Conservation (phyloP, 2,329 filamentous ascomycete species). For the Claviceps paspali region DNA sequence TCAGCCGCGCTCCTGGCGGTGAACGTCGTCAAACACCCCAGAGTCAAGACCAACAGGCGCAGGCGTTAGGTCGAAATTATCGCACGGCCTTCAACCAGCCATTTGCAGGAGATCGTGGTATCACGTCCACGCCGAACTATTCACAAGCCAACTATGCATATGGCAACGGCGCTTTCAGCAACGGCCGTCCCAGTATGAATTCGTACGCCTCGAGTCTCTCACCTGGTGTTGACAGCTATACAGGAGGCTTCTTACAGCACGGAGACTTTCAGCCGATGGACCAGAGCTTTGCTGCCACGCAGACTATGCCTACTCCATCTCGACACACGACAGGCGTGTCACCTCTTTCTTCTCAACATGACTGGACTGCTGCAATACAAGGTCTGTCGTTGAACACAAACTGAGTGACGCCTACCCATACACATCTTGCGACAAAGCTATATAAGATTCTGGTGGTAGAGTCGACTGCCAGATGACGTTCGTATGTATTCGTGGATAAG, state of each 20-base stretch:
- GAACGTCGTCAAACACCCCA: conserved; percentile 37
- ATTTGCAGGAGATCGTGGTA: conserved; percentile 27
- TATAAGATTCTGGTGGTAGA: neutral
- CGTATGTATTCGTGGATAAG: neutral
- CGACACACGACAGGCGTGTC: conserved; percentile 24
- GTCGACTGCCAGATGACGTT: neutral
- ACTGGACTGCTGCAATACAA: conserved; percentile 53
- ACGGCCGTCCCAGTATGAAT: conserved; percentile 13
- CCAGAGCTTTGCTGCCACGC: conserved; percentile 29
- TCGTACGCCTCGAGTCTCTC: conserved; percentile 16
- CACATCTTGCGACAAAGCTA: neutral
- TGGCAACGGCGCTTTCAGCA: conserved; percentile 18
- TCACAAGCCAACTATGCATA: conserved; percentile 22
- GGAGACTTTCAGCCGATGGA: conserved; percentile 32
- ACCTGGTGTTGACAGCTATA: conserved; percentile 16
- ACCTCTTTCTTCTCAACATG: conserved; percentile 30
- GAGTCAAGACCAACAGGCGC: conserved; percentile 15
- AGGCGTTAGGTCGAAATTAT: conserved; percentile 26
- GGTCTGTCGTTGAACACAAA: conserved; percentile 56
- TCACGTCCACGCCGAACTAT: conserved; percentile 21
- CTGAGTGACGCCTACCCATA: too few relatives aligned
- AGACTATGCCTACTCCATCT: conserved; percentile 19
- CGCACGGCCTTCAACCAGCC: conserved; percentile 27
- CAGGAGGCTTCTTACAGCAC: conserved; percentile 19
- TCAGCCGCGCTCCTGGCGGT: conserved; percentile 28